Conservation (phyloP, 2,329 filamentous ascomycete genomes). For the Polychaeton citri region DNA sequence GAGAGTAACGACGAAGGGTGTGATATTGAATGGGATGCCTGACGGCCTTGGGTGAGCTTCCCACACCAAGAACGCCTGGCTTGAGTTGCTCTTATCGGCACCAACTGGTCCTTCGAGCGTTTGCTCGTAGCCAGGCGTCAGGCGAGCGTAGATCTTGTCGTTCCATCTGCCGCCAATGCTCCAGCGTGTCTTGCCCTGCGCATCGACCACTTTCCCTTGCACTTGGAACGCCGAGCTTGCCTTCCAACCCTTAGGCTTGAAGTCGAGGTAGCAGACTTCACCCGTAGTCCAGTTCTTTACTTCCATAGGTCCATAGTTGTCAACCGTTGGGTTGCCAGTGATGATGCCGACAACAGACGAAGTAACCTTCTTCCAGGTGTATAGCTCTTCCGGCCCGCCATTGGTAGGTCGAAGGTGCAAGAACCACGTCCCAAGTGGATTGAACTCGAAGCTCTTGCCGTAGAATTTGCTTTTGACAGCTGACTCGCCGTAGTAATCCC, state of each 20-base stretch:
- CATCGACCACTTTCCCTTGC: conserved; percentile 70
- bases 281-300: conserved; percentile 96
- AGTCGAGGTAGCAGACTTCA: conserved; percentile 77
- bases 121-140: conserved; percentile 82
- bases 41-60: conserved; percentile 68
- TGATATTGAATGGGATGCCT: conserved; percentile 92
- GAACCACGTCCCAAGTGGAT: conserved; percentile 95
- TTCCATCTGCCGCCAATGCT: conserved; percentile 94
- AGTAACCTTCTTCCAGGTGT: conserved; percentile 98
- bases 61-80: conserved; percentile 84
- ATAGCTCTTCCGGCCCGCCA: conserved; percentile 59
- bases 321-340: conserved; percentile 88
- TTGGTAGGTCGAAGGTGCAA: conserved; percentile 63
- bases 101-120: conserved; percentile 41
- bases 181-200: conserved; percentile 67
- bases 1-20: conserved; percentile 86
- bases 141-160: conserved; percentile 85
- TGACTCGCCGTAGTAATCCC: conserved; percentile 95
- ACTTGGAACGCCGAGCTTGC: conserved; percentile 83
- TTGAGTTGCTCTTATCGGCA: conserved; percentile 21
- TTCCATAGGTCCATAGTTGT: conserved; percentile 95
- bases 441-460: conserved; percentile 94
- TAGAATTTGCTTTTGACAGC: conserved; percentile 95
- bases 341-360: conserved; percentile 98
- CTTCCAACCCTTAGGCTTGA: conserved; percentile 94